A percentile compares a stretch with the other conserved stretches of the same genome.
phyloP scores from a whole-genome alignment of 345 rosid species.

The Eucalyptus sideroxylon region DNA sequence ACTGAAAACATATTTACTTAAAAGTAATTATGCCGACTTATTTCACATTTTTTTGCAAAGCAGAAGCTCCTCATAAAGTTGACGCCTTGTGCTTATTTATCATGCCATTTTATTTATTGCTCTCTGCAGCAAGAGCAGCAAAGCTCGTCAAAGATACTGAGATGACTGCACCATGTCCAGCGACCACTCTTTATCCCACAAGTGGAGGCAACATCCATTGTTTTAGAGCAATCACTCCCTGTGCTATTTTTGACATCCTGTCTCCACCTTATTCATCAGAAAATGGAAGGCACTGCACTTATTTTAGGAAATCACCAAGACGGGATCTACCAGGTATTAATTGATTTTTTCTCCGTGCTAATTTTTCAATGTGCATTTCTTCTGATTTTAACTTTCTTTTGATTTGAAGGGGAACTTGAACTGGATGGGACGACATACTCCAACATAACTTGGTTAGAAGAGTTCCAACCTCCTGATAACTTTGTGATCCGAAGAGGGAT shows the following conservation, averaged over 20 bases:
- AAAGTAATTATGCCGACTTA: conserved; percentile 1
- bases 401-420: not conserved
- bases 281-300: conserved; percentile 41
- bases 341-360: not conserved
- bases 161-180: conserved; percentile 61
- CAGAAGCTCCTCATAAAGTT: not conserved
- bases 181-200: conserved; percentile 65
- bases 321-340: conserved; percentile 20
- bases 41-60: not conserved
- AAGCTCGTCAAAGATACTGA: conserved; percentile 58
- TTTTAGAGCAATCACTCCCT: conserved; percentile 50
- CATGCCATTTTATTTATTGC: not conserved
- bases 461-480: conserved; percentile 83
- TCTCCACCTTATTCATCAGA: conserved; percentile 41
- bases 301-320: conserved; percentile 17
- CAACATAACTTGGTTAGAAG: conserved; percentile 78
- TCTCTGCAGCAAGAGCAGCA: conserved; percentile 69
- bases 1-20: not conserved
- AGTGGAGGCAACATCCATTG: conserved; percentile 92
- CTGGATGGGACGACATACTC: conserved; percentile 36
- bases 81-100: not conserved
- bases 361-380: not conserved
- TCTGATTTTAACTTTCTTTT: not conserved
- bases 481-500: conserved; percentile 55
- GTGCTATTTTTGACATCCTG: conserved; percentile 46